These are phyloP conservation scores for Leccinum aurantiacum DNA, from an alignment of 768 basidiomycete species.

Conservation along the genomic window DNA sequence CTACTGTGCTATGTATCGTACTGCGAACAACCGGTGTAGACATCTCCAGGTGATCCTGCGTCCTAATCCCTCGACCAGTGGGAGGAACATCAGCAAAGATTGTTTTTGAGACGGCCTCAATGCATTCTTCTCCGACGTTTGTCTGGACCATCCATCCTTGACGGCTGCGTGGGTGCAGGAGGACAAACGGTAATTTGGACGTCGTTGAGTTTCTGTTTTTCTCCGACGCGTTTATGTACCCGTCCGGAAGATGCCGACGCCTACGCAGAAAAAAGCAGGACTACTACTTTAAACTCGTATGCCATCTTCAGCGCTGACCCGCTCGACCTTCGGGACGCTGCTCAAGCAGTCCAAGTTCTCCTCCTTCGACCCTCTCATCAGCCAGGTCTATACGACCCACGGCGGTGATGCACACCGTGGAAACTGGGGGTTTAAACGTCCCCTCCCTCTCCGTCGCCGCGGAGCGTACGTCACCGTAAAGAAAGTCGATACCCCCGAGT, in stretches of 20 bases:
- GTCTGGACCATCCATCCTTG: conserved; percentile 84
- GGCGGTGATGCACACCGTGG: conserved; percentile 72
- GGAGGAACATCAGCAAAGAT: conserved; percentile 89
- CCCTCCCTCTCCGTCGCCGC: conserved; percentile 64
- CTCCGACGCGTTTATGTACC: conserved; percentile 31
- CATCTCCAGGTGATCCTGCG: conserved; percentile 91
- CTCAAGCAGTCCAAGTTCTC: conserved; percentile 83
- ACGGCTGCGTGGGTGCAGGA: conserved; percentile 37
- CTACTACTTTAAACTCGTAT: neutral
- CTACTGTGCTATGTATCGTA: conserved; percentile 10
- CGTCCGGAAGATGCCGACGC: conserved; percentile 27
- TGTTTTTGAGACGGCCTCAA: conserved; percentile 76
- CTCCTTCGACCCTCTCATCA: conserved; percentile 70
- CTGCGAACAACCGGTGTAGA: conserved; percentile 43
- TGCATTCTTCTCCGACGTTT: conserved; percentile 70
- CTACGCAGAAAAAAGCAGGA: neutral
- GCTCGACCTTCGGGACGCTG: conserved; percentile 74
- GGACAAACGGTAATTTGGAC: conserved; percentile 82
- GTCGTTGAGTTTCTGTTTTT: conserved; percentile 45
- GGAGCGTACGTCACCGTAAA: conserved; percentile 65
- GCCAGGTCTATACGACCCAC: conserved; percentile 73
- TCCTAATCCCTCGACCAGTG: conserved; percentile 87
- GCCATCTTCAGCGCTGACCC: conserved; percentile 34
- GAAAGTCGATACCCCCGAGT: conserved; percentile 67
- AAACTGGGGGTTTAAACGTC: conserved; percentile 85